Base-by-base conservation (phyloP, 805 yeast genomes). In the Torulaspora microellipsoides region DNA sequence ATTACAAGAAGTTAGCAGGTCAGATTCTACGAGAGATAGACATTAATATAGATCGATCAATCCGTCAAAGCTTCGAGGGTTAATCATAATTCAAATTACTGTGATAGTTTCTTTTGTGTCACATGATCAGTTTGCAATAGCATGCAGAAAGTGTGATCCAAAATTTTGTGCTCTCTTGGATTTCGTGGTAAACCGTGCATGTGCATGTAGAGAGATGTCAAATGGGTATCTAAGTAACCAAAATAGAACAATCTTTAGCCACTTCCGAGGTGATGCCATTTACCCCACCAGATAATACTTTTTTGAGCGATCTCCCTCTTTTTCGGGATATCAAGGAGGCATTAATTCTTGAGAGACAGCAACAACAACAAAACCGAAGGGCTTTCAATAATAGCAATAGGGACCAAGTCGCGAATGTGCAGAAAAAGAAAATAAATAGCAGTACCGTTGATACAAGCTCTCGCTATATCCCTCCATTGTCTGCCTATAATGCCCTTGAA, bases 1-100 rank as follows among this genome's bases (percentile, higher is more conserved):
- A 15, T 36, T 58, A 17, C 51, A 53, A 29, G 56, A 62, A 34
- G 41, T 68, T 30, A 56, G 56, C 27, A 52, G 55, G 25, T 35
- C 41, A 15, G 38, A 35, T 10, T 34, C 27, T 27, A 44, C 30
- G 33, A 10, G 31, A 6, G 23, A 31, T 13, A 15, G 15, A 4
- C 31, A 23, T 13, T 27, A 17, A 36, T 28, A n/a, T 9, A 36
- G 14, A 27, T 2, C 25, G 14, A 27, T 2, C 25, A 20, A 20
- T 7, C 4, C 7, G 2, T 7, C 25, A 20, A 20, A 20, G 8
- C 7, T 20, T 20, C 7, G 8, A 20, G 8, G 7, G 25, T 7
- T 6, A 20, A 7, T 20, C 25, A 20, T 20, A 3, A 20, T 6
- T 20, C 6, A 20, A 2, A 20, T 4, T 20, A 20, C 25, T 20